Evolutionary conservation across 345 rosid genomes (phyloP).

Genomic region (Rhizophora apiculata): DNA sequence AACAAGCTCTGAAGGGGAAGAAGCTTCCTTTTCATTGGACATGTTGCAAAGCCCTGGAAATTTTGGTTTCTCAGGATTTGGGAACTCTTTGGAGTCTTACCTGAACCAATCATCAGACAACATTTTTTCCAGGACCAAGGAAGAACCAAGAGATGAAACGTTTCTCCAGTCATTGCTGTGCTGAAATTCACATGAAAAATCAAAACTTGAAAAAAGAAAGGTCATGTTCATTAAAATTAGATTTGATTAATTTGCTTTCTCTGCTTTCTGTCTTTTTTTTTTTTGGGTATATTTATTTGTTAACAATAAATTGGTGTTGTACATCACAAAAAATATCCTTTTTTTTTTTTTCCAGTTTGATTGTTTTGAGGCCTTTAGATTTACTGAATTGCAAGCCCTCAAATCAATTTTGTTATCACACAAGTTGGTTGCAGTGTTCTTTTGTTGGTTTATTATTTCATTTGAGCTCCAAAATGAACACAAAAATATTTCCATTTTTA

Average conservation of each 20-base stretch:
- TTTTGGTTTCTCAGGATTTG: constrained; percentile 41
- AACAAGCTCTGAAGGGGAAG: constrained; percentile 30
- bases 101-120: constrained; percentile 33
- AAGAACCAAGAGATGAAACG: constrained; percentile 61
- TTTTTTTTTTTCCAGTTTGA: neutral
- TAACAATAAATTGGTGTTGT: neutral
- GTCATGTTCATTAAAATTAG: constrained; percentile 2
- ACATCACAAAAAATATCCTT: constrained; percentile 4
- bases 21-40: constrained; percentile 42
- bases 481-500: too few species aligned
- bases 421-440: neutral
- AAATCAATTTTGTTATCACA: constrained; percentile 14
- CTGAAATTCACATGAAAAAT: constrained; percentile 15
- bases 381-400: neutral
- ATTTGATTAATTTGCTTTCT: neutral
- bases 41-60: constrained; percentile 41
- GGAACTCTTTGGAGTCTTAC: constrained; percentile 44
- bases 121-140: constrained; percentile 53
- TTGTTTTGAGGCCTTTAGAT: constrained; percentile 11
- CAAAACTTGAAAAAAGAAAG: neutral
- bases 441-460: constrained; percentile 2
- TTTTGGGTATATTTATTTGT: neutral
- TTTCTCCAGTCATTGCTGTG: constrained; percentile 50
- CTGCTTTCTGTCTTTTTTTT: neutral
- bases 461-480: neutral